phyloP scores from a whole-genome alignment of 805 yeast species.

The Ogataea paraovalis region DNA sequence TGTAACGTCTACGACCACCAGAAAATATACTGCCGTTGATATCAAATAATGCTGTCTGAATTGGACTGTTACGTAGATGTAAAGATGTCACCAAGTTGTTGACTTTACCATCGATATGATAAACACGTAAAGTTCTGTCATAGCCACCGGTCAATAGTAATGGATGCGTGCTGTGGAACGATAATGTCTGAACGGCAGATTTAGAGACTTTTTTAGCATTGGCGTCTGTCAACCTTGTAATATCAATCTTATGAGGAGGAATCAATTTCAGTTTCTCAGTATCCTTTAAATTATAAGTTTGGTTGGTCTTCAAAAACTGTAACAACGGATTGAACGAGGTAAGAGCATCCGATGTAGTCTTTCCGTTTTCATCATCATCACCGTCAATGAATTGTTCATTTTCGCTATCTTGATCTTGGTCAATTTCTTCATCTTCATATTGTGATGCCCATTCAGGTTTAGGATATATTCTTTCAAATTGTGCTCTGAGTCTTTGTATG shows the following conservation, averaged over 20 bases:
- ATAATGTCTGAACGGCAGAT: constrained; percentile 79
- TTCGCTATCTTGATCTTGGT: constrained; percentile 19
- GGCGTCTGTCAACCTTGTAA: constrained; percentile 84
- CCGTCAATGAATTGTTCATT: constrained; percentile 7
- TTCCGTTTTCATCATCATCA: constrained; percentile 16
- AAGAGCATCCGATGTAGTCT: constrained; percentile 16
- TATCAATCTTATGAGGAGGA: constrained; percentile 67
- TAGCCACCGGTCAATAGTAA: constrained; percentile 86
- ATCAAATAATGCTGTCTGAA: constrained; percentile 70
- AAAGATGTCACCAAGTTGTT: constrained; percentile 81
- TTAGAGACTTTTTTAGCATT: constrained; percentile 63
- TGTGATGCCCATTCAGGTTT: constrained; percentile 77
- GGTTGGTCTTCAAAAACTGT: constrained; percentile 31
- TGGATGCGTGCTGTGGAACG: constrained; percentile 85
- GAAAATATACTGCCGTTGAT: constrained; percentile 57
- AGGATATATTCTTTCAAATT: constrained; percentile 69
- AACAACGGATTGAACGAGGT: constrained; percentile 30
- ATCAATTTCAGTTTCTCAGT: constrained; percentile 49
- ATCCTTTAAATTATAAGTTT: constrained; percentile 23
- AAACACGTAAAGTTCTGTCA: constrained; percentile 81
- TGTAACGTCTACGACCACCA: constrained; percentile 87
- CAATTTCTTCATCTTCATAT: constrained; percentile 52
- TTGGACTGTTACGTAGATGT: constrained; percentile 73
- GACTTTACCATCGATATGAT: constrained; percentile 82
- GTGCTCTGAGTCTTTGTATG: constrained; percentile 45